These are phyloP conservation scores for Pisolithus orientalis DNA, from an alignment of 768 basidiomycete genomes.

Conservation along the genomic window DNA sequence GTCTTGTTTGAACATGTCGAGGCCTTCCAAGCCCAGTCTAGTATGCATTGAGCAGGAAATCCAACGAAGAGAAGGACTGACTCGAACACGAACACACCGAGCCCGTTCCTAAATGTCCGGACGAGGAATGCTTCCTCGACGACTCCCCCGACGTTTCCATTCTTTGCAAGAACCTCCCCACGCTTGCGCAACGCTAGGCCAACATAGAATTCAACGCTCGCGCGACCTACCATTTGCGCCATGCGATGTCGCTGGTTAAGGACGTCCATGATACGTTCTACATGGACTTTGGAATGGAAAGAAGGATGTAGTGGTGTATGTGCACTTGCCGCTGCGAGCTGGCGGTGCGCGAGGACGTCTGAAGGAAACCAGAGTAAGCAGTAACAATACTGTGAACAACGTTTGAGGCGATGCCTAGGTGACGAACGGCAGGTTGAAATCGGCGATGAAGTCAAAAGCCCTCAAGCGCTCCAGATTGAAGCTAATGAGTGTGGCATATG, in stretches of 20 bases:
- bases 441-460: constrained; percentile 21
- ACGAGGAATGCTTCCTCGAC: constrained; percentile 89
- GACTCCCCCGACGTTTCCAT: constrained; percentile 31
- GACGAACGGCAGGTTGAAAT: constrained; percentile 9
- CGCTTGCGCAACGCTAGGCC: constrained; percentile 82
- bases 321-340: constrained; percentile 84
- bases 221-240: constrained; percentile 96
- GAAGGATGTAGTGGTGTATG: constrained; percentile 79
- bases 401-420: too few relatives aligned
- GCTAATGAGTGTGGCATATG: constrained; percentile 27
- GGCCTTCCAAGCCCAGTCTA: constrained; percentile 89
- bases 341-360: constrained; percentile 93
- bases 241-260: constrained; percentile 93
- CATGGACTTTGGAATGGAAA: constrained; percentile 81
- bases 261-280: constrained; percentile 81
- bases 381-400: too few relatives aligned
- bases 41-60: background rate
- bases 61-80: constrained; percentile 34
- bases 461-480: constrained; percentile 26
- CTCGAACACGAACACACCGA: constrained; percentile 96
- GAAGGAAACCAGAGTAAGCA: background rate
- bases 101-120: constrained; percentile 86
- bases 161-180: constrained; percentile 31
- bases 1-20: constrained; percentile 90
- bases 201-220: constrained; percentile 96